phyloP scores from a whole-genome alignment of 2,329 filamentous ascomycete species.

The Aureobasidium namibiae region DNA sequence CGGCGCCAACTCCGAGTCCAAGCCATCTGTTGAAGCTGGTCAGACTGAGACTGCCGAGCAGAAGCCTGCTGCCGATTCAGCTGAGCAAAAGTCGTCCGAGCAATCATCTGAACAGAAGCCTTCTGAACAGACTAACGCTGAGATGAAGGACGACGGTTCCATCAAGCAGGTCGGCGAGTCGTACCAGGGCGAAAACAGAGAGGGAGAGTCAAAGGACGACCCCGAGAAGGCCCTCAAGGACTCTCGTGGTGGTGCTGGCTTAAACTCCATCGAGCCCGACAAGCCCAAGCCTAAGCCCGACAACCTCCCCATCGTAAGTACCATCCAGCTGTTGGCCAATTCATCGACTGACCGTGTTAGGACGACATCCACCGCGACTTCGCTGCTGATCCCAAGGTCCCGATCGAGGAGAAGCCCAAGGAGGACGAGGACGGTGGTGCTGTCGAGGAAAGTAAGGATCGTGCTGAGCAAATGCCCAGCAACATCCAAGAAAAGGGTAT shows the following conservation, averaged over 20 bases:
- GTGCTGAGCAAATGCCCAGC: slow-evolving; percentile 45
- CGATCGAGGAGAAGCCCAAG: background rate
- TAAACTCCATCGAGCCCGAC: slow-evolving; percentile 13
- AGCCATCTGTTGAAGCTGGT: background rate
- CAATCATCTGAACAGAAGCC: slow-evolving; percentile 4
- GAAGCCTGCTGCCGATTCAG: slow-evolving; percentile 10
- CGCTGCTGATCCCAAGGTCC: background rate
- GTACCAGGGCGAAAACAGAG: slow-evolving; percentile 19
- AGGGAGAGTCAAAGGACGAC: slow-evolving; percentile 22
- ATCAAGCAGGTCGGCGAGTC: slow-evolving; percentile 16
- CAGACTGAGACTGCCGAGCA: slow-evolving; percentile 23
- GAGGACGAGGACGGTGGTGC: slow-evolving; percentile 22
- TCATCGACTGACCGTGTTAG: background rate
- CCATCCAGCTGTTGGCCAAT: background rate
- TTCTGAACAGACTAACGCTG: slow-evolving; percentile 14
- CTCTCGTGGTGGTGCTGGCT: slow-evolving; percentile 16
- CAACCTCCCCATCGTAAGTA: slow-evolving; percentile 4
- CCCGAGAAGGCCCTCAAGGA: slow-evolving; percentile 19
- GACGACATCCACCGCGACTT: slow-evolving; percentile 15
- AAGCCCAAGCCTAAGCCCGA: slow-evolving; percentile 13
- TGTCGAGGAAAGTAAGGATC: slow-evolving; percentile 42
- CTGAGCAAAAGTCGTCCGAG: background rate
- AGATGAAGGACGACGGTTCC: slow-evolving; percentile 23
- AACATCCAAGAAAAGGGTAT: slow-evolving; percentile 78
- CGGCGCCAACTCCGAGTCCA: slow-evolving; percentile 22